Evolutionary conservation across 495 filamentous ascomycete species (phyloP), one percentile per base, ranked within the genome.

Genomic region (Tuber umbilicatum): DNA sequence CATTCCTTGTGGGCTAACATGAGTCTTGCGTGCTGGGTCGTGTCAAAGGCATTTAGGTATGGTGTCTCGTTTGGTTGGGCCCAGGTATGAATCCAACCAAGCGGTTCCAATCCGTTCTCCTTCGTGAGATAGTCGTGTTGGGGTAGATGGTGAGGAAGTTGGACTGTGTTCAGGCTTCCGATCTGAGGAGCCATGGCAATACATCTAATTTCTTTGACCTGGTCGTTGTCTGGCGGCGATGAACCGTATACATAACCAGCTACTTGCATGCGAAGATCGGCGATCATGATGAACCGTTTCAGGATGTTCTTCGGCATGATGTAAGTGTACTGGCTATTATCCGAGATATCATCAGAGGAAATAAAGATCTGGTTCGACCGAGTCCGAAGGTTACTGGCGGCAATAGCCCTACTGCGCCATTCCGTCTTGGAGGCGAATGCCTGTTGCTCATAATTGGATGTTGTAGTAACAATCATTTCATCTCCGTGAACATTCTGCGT

Each of bases 231-330:
- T 21, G 91, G 90, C 2, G 95, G 94, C 12, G 94, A 97, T 74
- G 89, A 89, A 81, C 96, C 96, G 83, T 98, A 99, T 17, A 99
- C 87, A 83, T 97, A 99, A 38, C 94, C 96, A 2, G 94, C 92
- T 39, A 98, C 94, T 83, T 99, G 96, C 70, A 97, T 93, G 38
- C 96, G 93, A 43, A 99, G 89, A 87, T 99, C 96, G 69, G 96
- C 92, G 80, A 99, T 97, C 74, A 92, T 94, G 85, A 99, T 98
- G 88, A 99, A 99, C 72, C 93, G 91, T 87, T 97, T 97, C 81
- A 99, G 89, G 74, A 98, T 90, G 83, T 99, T 99, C 88, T 98
- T 98, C 0, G 96, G 96, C 94, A 99, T 97, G 80, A 99, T 90
- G 80, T 97, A 97, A 16, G 93, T 97, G 83, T 91, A 92, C 80